Evolutionary conservation across 2,329 filamentous ascomycete species (phyloP), one percentile per base, ranked within the genome.

Genomic region (Aspergillus flavus): DNA sequence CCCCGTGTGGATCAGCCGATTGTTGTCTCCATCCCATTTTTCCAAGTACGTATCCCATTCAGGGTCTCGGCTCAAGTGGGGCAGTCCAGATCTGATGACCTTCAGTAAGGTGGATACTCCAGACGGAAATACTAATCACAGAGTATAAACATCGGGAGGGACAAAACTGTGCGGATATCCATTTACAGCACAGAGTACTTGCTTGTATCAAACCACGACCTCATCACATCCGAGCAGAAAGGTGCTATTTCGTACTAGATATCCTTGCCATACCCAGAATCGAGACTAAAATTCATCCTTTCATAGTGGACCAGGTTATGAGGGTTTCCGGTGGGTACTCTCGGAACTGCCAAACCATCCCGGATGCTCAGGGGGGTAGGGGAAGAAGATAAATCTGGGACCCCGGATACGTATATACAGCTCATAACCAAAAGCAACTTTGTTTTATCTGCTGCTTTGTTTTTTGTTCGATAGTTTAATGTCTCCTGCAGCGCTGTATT

Each of bases 1-100:
- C 19, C 30, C 28, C 16, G 16, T 52, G 21, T 12, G 28, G 19
- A 52, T 52, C 48, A 52, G 28, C 28, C 48, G 48, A 32, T 53
- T 45, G 21, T 56, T 56, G 50, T 52, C 32, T 58, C 28, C 57
- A 23, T 36, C 19, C 21, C 28, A 32, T 21, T 55, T 11, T 23
- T 23, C 21, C 16, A n/a, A 41, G 11, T 48, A 21, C n/a, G n/a
- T 21, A 30, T 58, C 39, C 16, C 23, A 34, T 57, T 28, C 56
- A 63, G 54, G 55, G 57, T 63, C 64, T 64, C 66, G 65, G 66
- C 65, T 66, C 55, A 30, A 28, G 65, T 69, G 67, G 68, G 63
- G 61, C 61, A 58, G 46, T 48, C 48, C 57, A 64, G 66, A 67
- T 67, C 64, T 52, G 65, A 66, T 66, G 64, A 66, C 64, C 61